phyloP scores from a whole-genome alignment of 257 asterid species.

The Striga asiatica region DNA sequence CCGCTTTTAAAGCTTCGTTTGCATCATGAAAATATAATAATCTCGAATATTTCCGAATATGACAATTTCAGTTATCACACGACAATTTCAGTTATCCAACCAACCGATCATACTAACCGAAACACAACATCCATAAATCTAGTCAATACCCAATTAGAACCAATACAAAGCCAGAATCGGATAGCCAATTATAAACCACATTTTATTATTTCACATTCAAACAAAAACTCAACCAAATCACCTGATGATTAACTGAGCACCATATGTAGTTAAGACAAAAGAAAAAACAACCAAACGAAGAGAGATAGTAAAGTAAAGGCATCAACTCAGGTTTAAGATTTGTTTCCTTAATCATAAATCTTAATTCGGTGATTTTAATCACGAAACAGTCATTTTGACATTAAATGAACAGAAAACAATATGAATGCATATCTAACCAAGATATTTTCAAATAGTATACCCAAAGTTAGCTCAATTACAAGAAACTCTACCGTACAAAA shows the following conservation, averaged over 20 bases:
- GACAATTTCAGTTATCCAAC: constrained; percentile 7
- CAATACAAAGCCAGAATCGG: neutral
- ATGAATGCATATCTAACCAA: too few species aligned
- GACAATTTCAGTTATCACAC: neutral
- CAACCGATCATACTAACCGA: constrained; percentile 2
- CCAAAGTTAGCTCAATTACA: too few species aligned
- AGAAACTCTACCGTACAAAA: too few species aligned
- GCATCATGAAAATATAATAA: neutral
- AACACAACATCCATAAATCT: neutral
- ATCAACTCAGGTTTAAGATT: neutral
- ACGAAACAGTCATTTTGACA: too few species aligned
- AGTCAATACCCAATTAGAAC: too few species aligned
- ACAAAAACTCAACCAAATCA: neutral
- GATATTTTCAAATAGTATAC: too few species aligned
- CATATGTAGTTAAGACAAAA: neutral
- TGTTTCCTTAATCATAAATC: neutral
- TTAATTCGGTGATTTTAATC: too few species aligned
- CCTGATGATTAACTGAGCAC: neutral
- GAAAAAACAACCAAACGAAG: neutral
- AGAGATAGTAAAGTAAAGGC: neutral
- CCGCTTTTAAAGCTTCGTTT: neutral
- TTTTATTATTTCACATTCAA: too few species aligned
- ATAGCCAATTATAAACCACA: neutral
- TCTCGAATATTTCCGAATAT: neutral
- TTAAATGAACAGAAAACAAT: too few species aligned